phyloP scores from a whole-genome alignment of 1,139 yeast genomes.

The Taphrina wiesneri region DNA sequence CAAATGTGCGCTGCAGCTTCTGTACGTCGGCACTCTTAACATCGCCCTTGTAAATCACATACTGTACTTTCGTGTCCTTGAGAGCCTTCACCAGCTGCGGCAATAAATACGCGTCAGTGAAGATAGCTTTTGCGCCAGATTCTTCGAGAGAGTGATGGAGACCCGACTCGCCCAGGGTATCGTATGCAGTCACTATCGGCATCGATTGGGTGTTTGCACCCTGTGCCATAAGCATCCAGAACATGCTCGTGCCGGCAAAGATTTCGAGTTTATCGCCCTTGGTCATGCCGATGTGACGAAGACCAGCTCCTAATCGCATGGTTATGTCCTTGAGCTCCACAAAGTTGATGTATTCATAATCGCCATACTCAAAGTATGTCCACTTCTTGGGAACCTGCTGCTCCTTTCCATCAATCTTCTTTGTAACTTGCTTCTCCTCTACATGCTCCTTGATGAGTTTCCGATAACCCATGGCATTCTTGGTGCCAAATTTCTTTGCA shows the following conservation, averaged over 20 bases:
- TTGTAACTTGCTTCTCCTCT: slow-evolving; percentile 73
- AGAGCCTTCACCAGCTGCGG: slow-evolving; percentile 69
- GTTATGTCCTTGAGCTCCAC: slow-evolving; percentile 57
- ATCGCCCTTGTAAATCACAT: slow-evolving; percentile 74
- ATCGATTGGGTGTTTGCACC: slow-evolving; percentile 55
- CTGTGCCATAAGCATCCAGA: slow-evolving; percentile 37
- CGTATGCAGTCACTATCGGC: slow-evolving; percentile 94
- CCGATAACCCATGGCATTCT: slow-evolving; percentile 77
- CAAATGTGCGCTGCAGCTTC: slow-evolving; percentile 63
- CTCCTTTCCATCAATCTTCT: slow-evolving; percentile 74
- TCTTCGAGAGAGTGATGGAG: slow-evolving; percentile 80
- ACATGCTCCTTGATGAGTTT: slow-evolving; percentile 67
- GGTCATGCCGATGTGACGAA: slow-evolving; percentile 68
- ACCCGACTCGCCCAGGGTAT: slow-evolving; percentile 91
- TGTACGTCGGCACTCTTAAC: slow-evolving; percentile 59
- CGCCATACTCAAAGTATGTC: slow-evolving; percentile 77
- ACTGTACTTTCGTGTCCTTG: slow-evolving; percentile 62
- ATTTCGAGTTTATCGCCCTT: slow-evolving; percentile 72
- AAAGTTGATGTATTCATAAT: slow-evolving; percentile 67
- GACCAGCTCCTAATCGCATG: slow-evolving; percentile 69
- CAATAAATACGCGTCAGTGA: slow-evolving; percentile 77
- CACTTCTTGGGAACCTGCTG: slow-evolving; percentile 76
- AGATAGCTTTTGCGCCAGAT: slow-evolving; percentile 74
- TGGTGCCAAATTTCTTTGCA: slow-evolving; percentile 57
- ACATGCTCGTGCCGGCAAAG: slow-evolving; percentile 59